Base-by-base conservation (phyloP, 1,284 basidiomycete species). In the Ganoderma lingzhi region DNA sequence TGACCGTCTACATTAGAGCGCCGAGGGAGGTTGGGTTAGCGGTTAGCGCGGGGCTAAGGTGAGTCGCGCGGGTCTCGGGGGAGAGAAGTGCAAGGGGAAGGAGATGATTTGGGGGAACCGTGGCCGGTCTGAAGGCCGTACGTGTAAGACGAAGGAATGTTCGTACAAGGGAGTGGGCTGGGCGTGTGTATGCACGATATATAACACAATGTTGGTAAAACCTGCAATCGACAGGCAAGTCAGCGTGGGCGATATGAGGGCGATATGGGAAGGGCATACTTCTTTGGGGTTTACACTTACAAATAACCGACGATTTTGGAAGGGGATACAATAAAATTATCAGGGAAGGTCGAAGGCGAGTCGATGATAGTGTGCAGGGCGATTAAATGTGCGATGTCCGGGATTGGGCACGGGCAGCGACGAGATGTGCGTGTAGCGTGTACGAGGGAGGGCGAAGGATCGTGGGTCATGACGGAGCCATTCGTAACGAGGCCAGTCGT, bases 81-180 rank as follows among this genome's bases (percentile, higher is more conserved):
- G 59, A 48, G 37, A 59, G 39, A 39, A 12, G 44, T 39, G 58
- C 32, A 30, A 35, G 23, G 58, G 23, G 53, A 51, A 53, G 37
- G 39, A 23, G 61, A 42, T 48, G 58, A 56, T 28, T 58, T 42
- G 45, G 62, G 66, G 64, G 66, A 66, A 59, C 23, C 64, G 55
- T 30, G 63, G 68, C 62, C 53, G 62, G 70, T 64, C 53, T 56
- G 64, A 42, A 44, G 64, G 53, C 30, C 2, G 17, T 71, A 68
- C 70, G 70, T 71, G 72, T 73, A 73, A 71, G 72, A 73, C 72
- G 70, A 73, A 73, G 44, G 72, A 71, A 23, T 66, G 72, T 73
- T 64, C 64, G 51, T 60, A 56, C 32, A 62, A 73, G 69, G 48
- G 70, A 70, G 64, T 64, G 72, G 64, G 65, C 30, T 32, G 69